Base-by-base conservation (phyloP, 192 early-diverging fungal species). In the Gryganskiella cystojenkinii region DNA sequence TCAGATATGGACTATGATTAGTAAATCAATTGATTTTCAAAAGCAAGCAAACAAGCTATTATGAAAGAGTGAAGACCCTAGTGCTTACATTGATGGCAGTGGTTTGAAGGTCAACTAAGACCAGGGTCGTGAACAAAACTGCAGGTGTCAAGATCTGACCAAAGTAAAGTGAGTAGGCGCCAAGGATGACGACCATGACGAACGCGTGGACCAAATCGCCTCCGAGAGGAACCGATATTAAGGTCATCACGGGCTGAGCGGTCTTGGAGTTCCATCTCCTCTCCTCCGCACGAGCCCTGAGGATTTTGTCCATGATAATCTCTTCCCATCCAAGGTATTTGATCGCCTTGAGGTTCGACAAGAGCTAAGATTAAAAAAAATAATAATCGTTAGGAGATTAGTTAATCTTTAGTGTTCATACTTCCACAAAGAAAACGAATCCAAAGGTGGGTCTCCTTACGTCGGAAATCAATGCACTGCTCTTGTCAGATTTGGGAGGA, bases 191-290 rank as follows among this genome's bases (percentile, higher is more conserved):
- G 0, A 49, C 57, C 49, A 78, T 52, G 15, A 69, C 74, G 45
- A 78, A 78, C 13, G 74, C 74, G 8, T 78, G 74, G 30, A 78
- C 31, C 37, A 78, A 65, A 52, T 78, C 74, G 14, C 74, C 74
- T 17, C 74, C 74, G 2, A 78, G 61, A 31, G 74, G 74, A 22
- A 69, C 74, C 19, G 74, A 78, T 35, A 78, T 78, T 33, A 78
- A 51, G 8, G 74, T 62, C 74, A 78, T 56, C n/a, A 78, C 74
- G 19, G 74, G 65, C 15, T 67, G 73, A 7, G 74, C 30, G 0
- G 67, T 64, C 56, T 78, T 78, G 4, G 74, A 69, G 49, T 69
- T 64, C 7, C 27, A 43, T 31, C 54, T 67, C 6, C 67, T 53
- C 30, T 78, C 74, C 27, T 63, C 67, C 11, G 40, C 74, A 19